Evolutionary conservation across 2,329 filamentous ascomycete genomes (phyloP).

Genomic region (Microsporum ferrugineum): DNA sequence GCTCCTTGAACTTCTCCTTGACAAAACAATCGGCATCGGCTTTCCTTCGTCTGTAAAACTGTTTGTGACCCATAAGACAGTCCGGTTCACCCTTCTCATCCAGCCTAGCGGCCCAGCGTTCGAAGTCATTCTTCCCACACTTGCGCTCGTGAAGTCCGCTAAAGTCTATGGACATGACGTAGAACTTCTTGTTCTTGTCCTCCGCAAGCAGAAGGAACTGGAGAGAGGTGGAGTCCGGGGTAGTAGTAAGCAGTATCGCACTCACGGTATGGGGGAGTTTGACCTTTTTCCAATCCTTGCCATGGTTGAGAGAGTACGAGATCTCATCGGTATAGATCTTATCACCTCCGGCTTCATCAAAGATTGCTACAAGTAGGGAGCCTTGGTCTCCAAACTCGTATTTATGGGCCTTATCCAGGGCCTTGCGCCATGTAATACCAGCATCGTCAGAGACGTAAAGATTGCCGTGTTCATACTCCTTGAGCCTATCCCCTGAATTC

Average conservation of each 20-base stretch:
- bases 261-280: constrained; percentile 59
- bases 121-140: constrained; percentile 67
- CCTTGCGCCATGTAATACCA: constrained; percentile 68
- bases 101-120: constrained; percentile 75
- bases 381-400: constrained; percentile 95
- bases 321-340: constrained; percentile 33
- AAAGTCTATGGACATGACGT: constrained; percentile 73
- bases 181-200: constrained; percentile 40
- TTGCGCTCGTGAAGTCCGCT: constrained; percentile 65
- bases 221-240: constrained; percentile 80
- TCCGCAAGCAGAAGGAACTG: constrained; percentile 74
- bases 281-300: constrained; percentile 66
- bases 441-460: constrained; percentile 87
- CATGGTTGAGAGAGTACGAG: constrained; percentile 80
- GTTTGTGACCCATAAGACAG: constrained; percentile 93
- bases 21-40: constrained; percentile 82
- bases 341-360: constrained; percentile 52
- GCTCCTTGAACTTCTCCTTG: constrained; percentile 71
- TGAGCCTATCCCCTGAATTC: constrained; percentile 68
- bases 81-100: constrained; percentile 69
- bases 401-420: constrained; percentile 69
- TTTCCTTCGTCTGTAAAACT: constrained; percentile 75
- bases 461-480: constrained; percentile 59
- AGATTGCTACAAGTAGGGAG: constrained; percentile 72
- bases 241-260: constrained; percentile 69